Evolutionary conservation across 2,329 filamentous ascomycete species (phyloP), one percentile per base, ranked within the genome.

Genomic region (Colletotrichum sp.): DNA sequence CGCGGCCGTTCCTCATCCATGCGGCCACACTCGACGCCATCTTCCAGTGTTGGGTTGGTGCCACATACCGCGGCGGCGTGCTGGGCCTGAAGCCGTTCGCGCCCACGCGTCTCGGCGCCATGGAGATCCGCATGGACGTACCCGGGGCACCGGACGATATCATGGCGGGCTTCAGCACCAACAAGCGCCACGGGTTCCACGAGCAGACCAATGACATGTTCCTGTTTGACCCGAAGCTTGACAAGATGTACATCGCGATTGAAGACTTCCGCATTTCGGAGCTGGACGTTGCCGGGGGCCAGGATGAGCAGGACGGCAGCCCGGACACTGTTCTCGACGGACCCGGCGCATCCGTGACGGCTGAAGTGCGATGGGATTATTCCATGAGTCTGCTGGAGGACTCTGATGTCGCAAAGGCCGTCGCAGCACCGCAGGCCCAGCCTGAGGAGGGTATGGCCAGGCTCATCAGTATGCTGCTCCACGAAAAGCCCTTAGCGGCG

Each of bases 31-130:
- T 70, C 29, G 68, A 70, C 34, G 51, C 43, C 62, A 65, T 65
- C 38, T 65, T 65, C 38, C 62, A 70, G 61, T 12, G 77, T 75
- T 65, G 62, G 62, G 62, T 65, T 1, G 62, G 62, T 3, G 62
- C 38, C 16, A 65, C 64, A 21, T 57, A 66, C 51, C 64, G 51
- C 3, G 21, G 29, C 27, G 38, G 62, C 4, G 16, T 18, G 62
- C 29, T 54, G 9, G 27, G 27, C 0, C 62, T 65, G 36, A 65
- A 54, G 62, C 38, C 62, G 0, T 65, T 65, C 62, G 62, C 62
- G 11, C 62, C 43, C 3, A 66, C 64, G 15, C 64, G 47, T 4
- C 64, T 66, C 18, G 64, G 64, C 29, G 29, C 64, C n/a, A 66
- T 65, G 62, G 38, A 65, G 4, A 54, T 65, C 12, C 12, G 62